Base-by-base conservation (phyloP, 192 early-diverging fungal genomes). In the Coemansia sp. region DNA sequence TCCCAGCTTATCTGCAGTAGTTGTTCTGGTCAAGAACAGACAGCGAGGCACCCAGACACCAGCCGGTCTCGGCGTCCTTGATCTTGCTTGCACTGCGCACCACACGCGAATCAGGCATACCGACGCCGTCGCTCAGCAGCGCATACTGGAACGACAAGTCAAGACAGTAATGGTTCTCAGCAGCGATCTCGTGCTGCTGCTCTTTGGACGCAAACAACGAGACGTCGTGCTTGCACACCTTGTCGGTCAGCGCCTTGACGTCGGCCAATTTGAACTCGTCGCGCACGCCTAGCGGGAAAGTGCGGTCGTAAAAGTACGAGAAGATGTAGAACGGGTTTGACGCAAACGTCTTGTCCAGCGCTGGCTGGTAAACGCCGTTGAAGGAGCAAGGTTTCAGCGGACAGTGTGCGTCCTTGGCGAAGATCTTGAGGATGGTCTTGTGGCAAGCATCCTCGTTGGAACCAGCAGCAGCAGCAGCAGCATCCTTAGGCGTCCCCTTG, bases 291-390 rank as follows among this genome's bases (percentile, higher is more conserved):
- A 92, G 83, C 6, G 91, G 91, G 41, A 88, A 77, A 0, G 90
- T 87, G 46, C 91, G 86, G 72, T 99, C 97, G 84, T 93, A 99
- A 72, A 99, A 97, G 87, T 90, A 99, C 21, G 93, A 95, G 80
- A 99, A 98, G 11, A 93, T 91, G 76, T 95, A 97, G 32, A 99
- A 88, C 43, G 95, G 94, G 37, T 89, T 84, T 1, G 75, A 65
- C 16, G 78, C 74, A 77, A 96, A 96, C 3, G 88, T 86, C 54
- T 84, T 71, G 13, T 69, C 62, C 7, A 98, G 77, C 8, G 85
- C 83, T 8, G 97, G 97, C 73, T 95, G 94, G 77, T 97, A 95
- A 4, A 96, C 86, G 45, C 97, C 95, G 62, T 93, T 82, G 76
- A 97, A 99, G 10, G 93, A 89, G 83, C 97, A 99, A 9, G 93